These are phyloP conservation scores for Neoboletus brunneissimus DNA, from an alignment of 768 basidiomycete species.

Conservation along the genomic window DNA sequence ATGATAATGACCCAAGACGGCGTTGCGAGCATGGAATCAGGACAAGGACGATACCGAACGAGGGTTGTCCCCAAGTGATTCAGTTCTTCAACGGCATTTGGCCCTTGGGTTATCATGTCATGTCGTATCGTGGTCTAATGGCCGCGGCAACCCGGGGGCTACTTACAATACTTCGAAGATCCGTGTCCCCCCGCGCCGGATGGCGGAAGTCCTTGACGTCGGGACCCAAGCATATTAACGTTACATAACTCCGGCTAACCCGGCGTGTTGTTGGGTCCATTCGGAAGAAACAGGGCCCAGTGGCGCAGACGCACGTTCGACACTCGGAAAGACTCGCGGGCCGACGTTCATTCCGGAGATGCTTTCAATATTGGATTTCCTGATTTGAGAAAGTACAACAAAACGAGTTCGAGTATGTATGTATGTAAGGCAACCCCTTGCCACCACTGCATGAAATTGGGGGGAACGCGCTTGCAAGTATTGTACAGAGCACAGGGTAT, in stretches of 20 bases:
- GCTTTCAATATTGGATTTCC: background rate
- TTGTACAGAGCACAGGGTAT: slow-evolving; percentile 16
- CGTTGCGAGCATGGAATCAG: background rate
- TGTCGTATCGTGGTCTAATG: background rate
- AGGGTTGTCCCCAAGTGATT: background rate
- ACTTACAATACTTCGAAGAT: no score
- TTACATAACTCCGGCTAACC: background rate
- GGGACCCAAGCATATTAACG: background rate
- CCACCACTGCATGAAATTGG: slow-evolving; percentile 10
- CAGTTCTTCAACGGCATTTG: no score
- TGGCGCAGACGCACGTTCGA: background rate
- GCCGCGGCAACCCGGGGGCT: background rate
- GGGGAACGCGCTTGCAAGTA: background rate
- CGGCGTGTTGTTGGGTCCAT: background rate
- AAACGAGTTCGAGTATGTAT: background rate
- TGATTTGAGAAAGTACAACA: background rate
- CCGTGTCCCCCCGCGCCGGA: no score
- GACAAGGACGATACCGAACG: no score
- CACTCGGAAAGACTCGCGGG: background rate
- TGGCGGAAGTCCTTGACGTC: background rate
- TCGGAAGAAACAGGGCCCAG: background rate
- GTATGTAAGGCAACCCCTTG: slow-evolving; percentile 19
- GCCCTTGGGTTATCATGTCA: background rate
- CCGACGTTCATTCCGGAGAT: background rate
- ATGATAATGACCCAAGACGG: background rate